Percentiles rank a stretch among this genome's conserved stretches.
phyloP scores from a whole-genome alignment of 2,329 filamentous ascomycete genomes.

The Amauroascus niger region DNA sequence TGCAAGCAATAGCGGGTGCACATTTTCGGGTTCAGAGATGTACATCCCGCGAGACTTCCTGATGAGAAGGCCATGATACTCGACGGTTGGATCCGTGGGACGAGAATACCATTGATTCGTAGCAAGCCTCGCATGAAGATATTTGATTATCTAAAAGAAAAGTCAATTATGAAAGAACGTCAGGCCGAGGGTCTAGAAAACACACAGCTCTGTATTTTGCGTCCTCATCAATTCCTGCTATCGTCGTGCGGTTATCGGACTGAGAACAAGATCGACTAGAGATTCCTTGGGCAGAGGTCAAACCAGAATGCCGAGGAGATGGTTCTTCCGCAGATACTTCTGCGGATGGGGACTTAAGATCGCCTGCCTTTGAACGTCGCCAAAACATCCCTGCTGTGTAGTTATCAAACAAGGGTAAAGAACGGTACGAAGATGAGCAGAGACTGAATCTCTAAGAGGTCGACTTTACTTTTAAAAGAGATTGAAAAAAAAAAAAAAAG shows the following conservation, averaged over 20 bases:
- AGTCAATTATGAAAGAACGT: background rate
- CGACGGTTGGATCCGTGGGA: conserved; percentile 13
- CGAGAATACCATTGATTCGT: conserved; percentile 22
- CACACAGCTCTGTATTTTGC: conserved; percentile 22
- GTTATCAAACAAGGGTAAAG: conserved; percentile 4
- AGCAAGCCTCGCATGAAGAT: conserved; percentile 23
- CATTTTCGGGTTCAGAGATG: conserved; percentile 33
- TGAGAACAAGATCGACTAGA: conserved; percentile 14
- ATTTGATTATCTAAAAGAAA: conserved; percentile 23
- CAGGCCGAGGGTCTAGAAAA: background rate
- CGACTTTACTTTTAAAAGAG: background rate
- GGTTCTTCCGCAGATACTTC: conserved; percentile 10
- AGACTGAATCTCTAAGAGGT: background rate
- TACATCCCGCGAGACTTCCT: conserved; percentile 36
- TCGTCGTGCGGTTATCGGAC: conserved; percentile 12
- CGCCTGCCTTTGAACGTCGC: conserved; percentile 9
- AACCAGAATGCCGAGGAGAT: conserved; percentile 16
- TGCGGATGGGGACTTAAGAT: conserved; percentile 4
- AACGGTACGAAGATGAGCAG: background rate
- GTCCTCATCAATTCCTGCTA: conserved; percentile 21
- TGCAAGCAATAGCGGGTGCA: conserved; percentile 33
- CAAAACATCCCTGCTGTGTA: conserved; percentile 17
- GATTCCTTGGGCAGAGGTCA: conserved; percentile 9
- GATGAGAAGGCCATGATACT: conserved; percentile 31
- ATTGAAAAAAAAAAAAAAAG: background rate